phyloP scores from a whole-genome alignment of 129 eudicot species.

The Chrysanthemum makinoi region DNA sequence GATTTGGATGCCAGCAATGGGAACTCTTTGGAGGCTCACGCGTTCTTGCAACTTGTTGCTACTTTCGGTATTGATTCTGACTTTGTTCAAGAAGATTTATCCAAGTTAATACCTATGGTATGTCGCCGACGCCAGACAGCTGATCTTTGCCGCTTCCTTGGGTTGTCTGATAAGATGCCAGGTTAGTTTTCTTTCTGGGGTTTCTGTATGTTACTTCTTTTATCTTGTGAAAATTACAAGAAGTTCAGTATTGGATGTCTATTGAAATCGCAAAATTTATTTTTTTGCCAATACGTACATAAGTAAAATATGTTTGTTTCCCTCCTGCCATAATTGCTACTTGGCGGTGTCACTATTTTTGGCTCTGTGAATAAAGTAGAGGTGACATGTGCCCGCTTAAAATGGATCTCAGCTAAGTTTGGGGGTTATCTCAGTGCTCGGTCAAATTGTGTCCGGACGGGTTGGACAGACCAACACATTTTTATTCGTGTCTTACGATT shows the following conservation, averaged over 20 bases:
- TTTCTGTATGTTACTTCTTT: not conserved
- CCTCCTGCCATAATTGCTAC: slow-evolving; percentile 3
- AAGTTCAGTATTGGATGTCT: not conserved
- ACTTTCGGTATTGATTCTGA: slow-evolving; percentile 81
- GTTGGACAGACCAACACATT: too few species aligned
- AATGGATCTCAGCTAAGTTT: too few species aligned
- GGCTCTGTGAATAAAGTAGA: not conserved
- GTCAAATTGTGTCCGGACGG: too few species aligned
- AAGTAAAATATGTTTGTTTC: not conserved
- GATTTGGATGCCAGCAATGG: slow-evolving; percentile 95
- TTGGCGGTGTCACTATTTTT: not conserved
- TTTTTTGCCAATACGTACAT: not conserved
- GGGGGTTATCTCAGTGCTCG: too few species aligned
- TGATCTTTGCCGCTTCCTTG: slow-evolving; percentile 95
- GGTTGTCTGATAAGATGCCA: slow-evolving; percentile 93
- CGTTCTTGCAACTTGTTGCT: slow-evolving; percentile 90
- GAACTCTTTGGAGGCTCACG: slow-evolving; percentile 98
- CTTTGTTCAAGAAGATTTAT: slow-evolving; percentile 70
- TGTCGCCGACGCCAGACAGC: slow-evolving; percentile 97
- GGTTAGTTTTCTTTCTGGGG: slow-evolving; percentile 42
- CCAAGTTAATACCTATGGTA: slow-evolving; percentile 89
- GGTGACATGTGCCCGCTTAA: not conserved
- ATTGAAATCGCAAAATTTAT: not conserved
- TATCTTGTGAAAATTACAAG: not conserved
- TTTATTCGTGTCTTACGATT: too few species aligned